Evolutionary conservation across 1,284 basidiomycete species (phyloP), one percentile per base, ranked within the genome.

Genomic region (Xanthoconium separans): DNA sequence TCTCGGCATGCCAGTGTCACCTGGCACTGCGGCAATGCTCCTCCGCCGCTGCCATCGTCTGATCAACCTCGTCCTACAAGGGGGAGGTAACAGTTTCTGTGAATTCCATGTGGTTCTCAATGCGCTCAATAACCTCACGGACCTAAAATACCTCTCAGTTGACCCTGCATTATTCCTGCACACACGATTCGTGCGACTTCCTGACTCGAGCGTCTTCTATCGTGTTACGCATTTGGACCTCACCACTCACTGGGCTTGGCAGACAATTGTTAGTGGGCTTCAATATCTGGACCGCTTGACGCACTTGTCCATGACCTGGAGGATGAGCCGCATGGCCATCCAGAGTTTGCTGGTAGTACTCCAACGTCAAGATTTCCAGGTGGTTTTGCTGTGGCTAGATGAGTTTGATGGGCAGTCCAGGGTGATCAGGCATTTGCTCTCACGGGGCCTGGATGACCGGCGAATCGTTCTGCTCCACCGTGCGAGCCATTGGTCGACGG

Each of bases 341-440:
- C 16, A 50, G 4, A 4, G 12, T 22, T 40, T 40, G 12, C 22
- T 22, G 22, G 36, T 36, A 12, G 24, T 54, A 3, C 36, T 40
- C 30, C 36, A 34, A 18, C 2, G 10, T 20, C 12, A 1, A 12
- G 27, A 11, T 2, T 53, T 44, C n/a, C 22, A 53, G 36, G 1
- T 44, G 24, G 9, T 53, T 16, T 18, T 53, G 49, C 33, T 53
- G 22, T 53, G 47, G 47, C 36, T 51, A 31, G 40, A 43, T 11
- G 33, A 27, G 9, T 18, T 31, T 7, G 2, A 51, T 11, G 15
- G 15, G 22, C 24, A 34, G n/a, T 6, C 13, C 15, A 22, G 8
- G 40, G 41, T 39, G 7, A 53, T 53, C 43, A 52, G 29, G 22
- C 34, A 44, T 3, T 27, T 54, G 22, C 22, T 34, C 13, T 22